A percentile compares a stretch with the other conserved stretches of the same genome.
phyloP scores from a whole-genome alignment of 108 stramenopile species.

The Discostella stelligeroides region DNA sequence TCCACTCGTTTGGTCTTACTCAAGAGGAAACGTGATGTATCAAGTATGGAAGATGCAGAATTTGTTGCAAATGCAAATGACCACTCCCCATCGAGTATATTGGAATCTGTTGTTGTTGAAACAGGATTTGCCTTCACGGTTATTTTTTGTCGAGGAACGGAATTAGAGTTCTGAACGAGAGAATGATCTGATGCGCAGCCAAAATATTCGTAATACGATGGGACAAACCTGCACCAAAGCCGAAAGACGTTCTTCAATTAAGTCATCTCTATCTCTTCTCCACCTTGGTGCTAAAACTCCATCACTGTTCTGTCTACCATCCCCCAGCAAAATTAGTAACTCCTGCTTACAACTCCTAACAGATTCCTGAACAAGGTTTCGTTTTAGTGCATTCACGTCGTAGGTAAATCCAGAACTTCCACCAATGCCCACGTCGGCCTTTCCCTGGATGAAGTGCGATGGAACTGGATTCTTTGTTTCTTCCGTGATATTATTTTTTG shows the following conservation, averaged over 20 bases:
- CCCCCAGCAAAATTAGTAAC: conserved; percentile 49
- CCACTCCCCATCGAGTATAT: conserved; percentile 68
- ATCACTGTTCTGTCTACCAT: conserved; percentile 38
- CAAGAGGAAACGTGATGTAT: conserved; percentile 53
- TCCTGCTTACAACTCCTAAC: conserved; percentile 58
- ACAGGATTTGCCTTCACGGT: conserved; percentile 57
- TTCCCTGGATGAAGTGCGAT: conserved; percentile 40
- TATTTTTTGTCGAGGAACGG: not conserved
- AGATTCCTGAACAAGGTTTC: conserved; percentile 68
- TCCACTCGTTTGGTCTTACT: conserved; percentile 48
- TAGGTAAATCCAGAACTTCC: conserved; percentile 55
- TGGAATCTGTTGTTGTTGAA: conserved; percentile 69
- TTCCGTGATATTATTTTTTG: not conserved
- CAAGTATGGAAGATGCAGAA: conserved; percentile 49
- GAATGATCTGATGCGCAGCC: too few relatives aligned
- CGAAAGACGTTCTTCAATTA: conserved; percentile 62
- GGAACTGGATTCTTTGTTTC: conserved; percentile 10
- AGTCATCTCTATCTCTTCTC: conserved; percentile 47
- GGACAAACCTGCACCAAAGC: conserved; percentile 57
- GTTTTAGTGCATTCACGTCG: conserved; percentile 63
- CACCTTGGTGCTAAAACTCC: conserved; percentile 18
- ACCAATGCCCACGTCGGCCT: conserved; percentile 57
- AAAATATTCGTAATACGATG: too few relatives aligned
- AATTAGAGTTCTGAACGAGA: not conserved
- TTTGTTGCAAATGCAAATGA: conserved; percentile 62